A percentile compares a stretch with the other conserved stretches of the same genome.
phyloP scores from a whole-genome alignment of 768 basidiomycete genomes.

The Favolaschia claudopus region DNA sequence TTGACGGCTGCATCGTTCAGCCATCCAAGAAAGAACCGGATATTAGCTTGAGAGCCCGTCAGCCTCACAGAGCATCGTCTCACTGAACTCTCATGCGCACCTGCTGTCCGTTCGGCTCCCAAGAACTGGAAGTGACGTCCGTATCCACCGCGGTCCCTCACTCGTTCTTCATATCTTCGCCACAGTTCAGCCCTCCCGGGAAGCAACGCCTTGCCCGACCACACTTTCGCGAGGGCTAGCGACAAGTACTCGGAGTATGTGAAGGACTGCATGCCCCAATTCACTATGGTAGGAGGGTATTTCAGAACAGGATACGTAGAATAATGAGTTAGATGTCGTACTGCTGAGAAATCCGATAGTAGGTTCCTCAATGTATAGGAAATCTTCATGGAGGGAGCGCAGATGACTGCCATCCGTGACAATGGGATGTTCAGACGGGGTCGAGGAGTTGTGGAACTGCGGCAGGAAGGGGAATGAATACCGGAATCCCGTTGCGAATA shows the following conservation, averaged over 20 bases:
- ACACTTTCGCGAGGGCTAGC: conserved; percentile 46
- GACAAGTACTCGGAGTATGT: conserved; percentile 46
- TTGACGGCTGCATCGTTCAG: conserved; percentile 47
- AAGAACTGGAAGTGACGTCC: conserved; percentile 46
- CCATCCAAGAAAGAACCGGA: conserved; percentile 48
- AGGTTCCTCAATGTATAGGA: conserved; percentile 54
- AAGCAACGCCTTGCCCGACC: conserved; percentile 44
- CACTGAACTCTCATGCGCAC: conserved; percentile 19
- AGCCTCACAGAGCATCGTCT: neutral
- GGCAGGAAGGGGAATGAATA: conserved; percentile 54
- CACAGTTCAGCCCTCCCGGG: conserved; percentile 41
- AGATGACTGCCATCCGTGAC: conserved; percentile 50
- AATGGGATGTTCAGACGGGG: conserved; percentile 38
- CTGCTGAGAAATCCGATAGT: conserved; percentile 49
- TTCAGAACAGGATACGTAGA: neutral
- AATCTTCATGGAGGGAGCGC: conserved; percentile 48
- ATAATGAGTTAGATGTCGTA: conserved; percentile 14
- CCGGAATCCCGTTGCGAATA: conserved; percentile 53
- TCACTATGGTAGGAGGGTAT: conserved; percentile 33
- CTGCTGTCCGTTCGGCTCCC: conserved; percentile 36
- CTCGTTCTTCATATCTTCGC: conserved; percentile 39
- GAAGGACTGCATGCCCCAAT: conserved; percentile 49
- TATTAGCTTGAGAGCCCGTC: conserved; percentile 24
- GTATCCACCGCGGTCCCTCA: conserved; percentile 43
- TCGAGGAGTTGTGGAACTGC: conserved; percentile 42